phyloP scores from a whole-genome alignment of 192 early-diverging fungal species.

The Podila epicladia region DNA sequence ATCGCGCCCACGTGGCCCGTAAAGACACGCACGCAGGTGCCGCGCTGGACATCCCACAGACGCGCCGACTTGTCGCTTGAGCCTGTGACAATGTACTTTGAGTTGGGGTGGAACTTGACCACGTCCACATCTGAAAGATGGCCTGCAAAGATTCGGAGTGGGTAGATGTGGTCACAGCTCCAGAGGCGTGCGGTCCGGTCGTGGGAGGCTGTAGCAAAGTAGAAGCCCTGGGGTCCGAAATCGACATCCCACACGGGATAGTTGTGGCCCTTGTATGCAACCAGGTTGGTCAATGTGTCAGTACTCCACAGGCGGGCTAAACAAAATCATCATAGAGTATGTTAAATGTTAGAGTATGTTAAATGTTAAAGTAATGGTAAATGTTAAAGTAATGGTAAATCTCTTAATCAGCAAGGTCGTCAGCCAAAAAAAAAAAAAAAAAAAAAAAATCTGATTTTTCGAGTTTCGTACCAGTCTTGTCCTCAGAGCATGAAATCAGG shows the following conservation, averaged over 20 bases:
- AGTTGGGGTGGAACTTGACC: constrained; percentile 97
- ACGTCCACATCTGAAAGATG: constrained; percentile 96
- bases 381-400: neutral
- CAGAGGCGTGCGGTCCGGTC: constrained; percentile 96
- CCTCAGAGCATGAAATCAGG: constrained; percentile 91
- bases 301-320: constrained; percentile 95
- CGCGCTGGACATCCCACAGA: constrained; percentile 94
- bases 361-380: neutral
- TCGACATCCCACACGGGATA: constrained; percentile 97
- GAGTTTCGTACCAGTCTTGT: constrained; percentile 76
- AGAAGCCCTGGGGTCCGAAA: constrained; percentile 90
- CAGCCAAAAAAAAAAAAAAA: constrained; percentile 5
- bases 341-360: constrained; percentile 9
- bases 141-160: constrained; percentile 96
- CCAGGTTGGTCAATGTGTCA: constrained; percentile 91
- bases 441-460: neutral
- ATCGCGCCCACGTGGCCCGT: constrained; percentile 88
- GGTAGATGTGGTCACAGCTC: constrained; percentile 97
- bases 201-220: constrained; percentile 97
- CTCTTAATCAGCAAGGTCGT: no score
- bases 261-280: constrained; percentile 96
- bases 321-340: neutral
- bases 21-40: constrained; percentile 90
- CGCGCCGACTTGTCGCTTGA: constrained; percentile 89
- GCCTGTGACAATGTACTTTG: constrained; percentile 93